Evolutionary conservation across 1,139 yeast genomes (phyloP).

Genomic region (Hemisphaericaspora xylofermentans): DNA sequence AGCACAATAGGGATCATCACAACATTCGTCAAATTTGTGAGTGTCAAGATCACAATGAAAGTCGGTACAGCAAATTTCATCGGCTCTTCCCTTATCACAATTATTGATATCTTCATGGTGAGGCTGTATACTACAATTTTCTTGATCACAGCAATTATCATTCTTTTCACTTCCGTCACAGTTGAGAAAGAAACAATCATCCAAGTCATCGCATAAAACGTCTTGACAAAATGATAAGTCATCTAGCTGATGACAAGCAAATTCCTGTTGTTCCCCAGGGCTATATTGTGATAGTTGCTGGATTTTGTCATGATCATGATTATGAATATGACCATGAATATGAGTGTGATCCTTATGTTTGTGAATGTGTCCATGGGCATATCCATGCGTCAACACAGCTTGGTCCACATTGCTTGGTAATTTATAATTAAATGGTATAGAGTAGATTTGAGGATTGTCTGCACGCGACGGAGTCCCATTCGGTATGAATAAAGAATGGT

Average conservation of each 20-base stretch:
- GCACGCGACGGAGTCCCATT: not conserved
- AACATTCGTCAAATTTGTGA: conserved; percentile 13
- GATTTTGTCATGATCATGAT: conserved; percentile 36
- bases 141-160: conserved; percentile 17
- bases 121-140: conserved; percentile 4
- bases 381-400: conserved; percentile 42
- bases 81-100: conserved; percentile 20
- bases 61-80: conserved; percentile 21
- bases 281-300: not conserved
- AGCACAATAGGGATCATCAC: conserved; percentile 17
- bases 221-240: conserved; percentile 38
- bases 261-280: not conserved
- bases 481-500: not conserved
- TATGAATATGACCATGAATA: conserved; percentile 69
- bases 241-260: conserved; percentile 31
- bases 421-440: not conserved
- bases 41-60: conserved; percentile 4
- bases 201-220: conserved; percentile 45
- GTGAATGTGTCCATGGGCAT: conserved; percentile 70
- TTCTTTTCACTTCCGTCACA: conserved; percentile 23
- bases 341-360: conserved; percentile 63
- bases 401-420: conserved; percentile 3
- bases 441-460: not conserved
- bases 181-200: conserved; percentile 42
- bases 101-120: conserved; percentile 11